Percentiles rank a stretch among this genome's conserved stretches.
Evolutionary conservation across 352 stramenopile species (phyloP).

Genomic region (Phytophthora citrophthora): DNA sequence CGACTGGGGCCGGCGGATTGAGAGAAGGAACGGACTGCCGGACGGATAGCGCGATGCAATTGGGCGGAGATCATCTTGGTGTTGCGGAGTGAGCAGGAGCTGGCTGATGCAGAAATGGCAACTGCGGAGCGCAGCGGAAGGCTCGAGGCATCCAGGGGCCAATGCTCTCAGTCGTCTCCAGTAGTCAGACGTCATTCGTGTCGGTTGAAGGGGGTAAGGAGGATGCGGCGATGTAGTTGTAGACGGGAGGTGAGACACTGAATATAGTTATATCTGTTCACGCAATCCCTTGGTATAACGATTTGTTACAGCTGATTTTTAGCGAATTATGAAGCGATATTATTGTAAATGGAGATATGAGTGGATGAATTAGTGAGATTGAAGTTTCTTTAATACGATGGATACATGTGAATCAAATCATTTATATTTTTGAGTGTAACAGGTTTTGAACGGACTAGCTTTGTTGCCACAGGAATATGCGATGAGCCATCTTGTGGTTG

Average conservation of each 20-base stretch:
- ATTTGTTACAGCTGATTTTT: neutral
- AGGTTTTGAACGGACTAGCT: neutral
- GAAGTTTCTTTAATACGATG: neutral
- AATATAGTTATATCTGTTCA: slow-evolving; percentile 4
- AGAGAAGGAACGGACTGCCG: slow-evolving; percentile 20
- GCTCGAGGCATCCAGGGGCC: neutral
- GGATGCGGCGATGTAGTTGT: neutral
- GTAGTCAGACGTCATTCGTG: slow-evolving; percentile 32
- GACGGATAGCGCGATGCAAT: slow-evolving; percentile 14
- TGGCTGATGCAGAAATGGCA: slow-evolving; percentile 31
- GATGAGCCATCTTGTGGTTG: slow-evolving; percentile 31
- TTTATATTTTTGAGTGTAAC: neutral
- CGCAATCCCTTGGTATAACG: slow-evolving; percentile 1
- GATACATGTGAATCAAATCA: neutral
- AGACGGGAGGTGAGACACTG: neutral
- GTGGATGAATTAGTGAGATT: neutral
- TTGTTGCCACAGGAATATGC: slow-evolving; percentile 34
- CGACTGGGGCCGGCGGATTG: slow-evolving; percentile 30
- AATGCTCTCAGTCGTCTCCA: slow-evolving; percentile 11
- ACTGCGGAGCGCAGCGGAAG: neutral
- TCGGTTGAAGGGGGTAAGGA: slow-evolving; percentile 28
- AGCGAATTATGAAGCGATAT: neutral
- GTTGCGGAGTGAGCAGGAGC: slow-evolving; percentile 3
- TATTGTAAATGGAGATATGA: neutral
- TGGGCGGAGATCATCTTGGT: slow-evolving; percentile 20